Conservation (phyloP, 208 protist species). For the Zelonia costaricensis region DNA sequence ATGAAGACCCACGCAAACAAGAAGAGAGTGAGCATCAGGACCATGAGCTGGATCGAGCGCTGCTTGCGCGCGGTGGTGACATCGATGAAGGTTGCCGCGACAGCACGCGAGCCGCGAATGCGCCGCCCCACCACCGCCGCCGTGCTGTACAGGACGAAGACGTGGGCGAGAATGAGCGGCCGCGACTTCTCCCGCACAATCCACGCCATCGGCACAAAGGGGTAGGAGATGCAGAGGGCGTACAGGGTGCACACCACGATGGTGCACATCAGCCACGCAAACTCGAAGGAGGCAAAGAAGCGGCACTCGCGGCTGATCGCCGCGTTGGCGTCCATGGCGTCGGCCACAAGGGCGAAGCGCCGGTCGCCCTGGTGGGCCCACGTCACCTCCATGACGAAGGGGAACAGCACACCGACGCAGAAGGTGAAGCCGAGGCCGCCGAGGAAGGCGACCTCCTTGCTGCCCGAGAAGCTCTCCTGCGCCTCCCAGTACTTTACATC, state of each 20-base stretch:
- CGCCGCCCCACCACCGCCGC: constrained; percentile 28
- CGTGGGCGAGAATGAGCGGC: constrained; percentile 36
- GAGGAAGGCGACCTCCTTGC: constrained; percentile 52
- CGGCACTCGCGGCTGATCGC: constrained; percentile 22
- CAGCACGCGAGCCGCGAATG: constrained; percentile 23
- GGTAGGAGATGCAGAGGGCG: constrained; percentile 70
- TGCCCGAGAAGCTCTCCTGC: constrained; percentile 60
- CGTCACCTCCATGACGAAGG: constrained; percentile 65
- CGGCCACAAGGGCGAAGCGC: constrained; percentile 32
- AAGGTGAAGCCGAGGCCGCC: constrained; percentile 66
- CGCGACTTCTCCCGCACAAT: constrained; percentile 64
- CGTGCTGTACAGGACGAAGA: constrained; percentile 24
- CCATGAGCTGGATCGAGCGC: constrained; percentile 53
- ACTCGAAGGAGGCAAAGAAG: constrained; percentile 60
- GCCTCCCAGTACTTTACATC: constrained; percentile 49
- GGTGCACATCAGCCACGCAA: constrained; percentile 19
- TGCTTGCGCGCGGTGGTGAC: constrained; percentile 41
- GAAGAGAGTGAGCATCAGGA: constrained; percentile 42
- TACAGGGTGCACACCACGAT: constrained; percentile 32
- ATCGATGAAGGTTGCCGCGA: constrained; percentile 20
- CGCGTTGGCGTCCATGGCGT: constrained; percentile 12
- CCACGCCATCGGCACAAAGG: constrained; percentile 74
- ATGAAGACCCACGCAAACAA: constrained; percentile 41
- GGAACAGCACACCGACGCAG: constrained; percentile 58
- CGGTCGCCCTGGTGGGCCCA: constrained; percentile 47